Evolutionary conservation across 441 rosid genomes (phyloP).

Genomic region (Populus hybrid): DNA sequence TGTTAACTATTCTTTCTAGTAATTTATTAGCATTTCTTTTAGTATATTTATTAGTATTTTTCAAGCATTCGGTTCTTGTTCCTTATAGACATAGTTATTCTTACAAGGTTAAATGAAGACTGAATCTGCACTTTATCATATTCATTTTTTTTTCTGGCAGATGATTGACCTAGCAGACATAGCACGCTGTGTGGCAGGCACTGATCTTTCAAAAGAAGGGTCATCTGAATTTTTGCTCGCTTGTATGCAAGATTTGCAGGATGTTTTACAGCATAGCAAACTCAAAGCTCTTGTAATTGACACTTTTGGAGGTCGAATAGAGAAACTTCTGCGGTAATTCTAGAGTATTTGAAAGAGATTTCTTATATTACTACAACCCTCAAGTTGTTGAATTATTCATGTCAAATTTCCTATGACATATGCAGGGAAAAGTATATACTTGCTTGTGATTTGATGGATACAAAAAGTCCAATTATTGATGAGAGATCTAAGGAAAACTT

Average conservation of each 20-base stretch:
- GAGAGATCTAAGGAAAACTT: constrained; percentile 42
- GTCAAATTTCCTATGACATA: constrained; percentile 2
- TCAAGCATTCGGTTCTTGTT: neutral
- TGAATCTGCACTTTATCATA: neutral
- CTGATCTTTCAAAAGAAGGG: constrained; percentile 58
- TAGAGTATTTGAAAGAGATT: neutral
- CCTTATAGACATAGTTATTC: neutral
- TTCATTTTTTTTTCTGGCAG: constrained; percentile 33
- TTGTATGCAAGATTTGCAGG: constrained; percentile 79
- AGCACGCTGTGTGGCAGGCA: constrained; percentile 72
- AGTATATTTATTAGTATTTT: neutral
- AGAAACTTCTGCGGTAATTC: constrained; percentile 64
- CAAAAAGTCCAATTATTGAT: constrained; percentile 40
- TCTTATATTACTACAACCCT: constrained; percentile 12
- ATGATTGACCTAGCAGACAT: constrained; percentile 87
- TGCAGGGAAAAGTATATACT: constrained; percentile 78
- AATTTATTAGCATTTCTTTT: neutral
- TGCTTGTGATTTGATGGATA: constrained; percentile 53
- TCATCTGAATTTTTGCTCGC: constrained; percentile 65
- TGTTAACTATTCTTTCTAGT: neutral
- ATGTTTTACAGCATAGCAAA: constrained; percentile 60
- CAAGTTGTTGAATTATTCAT: constrained; percentile 16
- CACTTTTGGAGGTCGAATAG: constrained; percentile 78
- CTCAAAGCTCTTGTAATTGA: constrained; percentile 80
- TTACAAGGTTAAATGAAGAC: neutral